These are phyloP conservation scores for Cicer bijugum DNA, from an alignment of 306 rosid genomes.

Conservation along the genomic window DNA sequence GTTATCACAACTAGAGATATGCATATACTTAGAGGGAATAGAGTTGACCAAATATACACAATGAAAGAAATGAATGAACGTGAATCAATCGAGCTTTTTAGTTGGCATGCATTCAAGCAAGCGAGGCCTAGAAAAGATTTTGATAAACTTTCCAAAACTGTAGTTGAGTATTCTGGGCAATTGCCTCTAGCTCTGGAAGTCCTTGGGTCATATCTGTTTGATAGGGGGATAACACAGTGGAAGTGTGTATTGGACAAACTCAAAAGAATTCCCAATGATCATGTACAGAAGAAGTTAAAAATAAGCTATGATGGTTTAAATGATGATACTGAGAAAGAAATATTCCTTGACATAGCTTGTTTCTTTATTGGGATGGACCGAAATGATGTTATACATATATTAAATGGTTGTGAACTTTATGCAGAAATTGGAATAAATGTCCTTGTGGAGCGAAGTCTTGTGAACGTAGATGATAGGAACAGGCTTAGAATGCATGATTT, in stretches of 20 bases:
- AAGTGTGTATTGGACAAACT: not conserved
- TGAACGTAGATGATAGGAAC: not conserved
- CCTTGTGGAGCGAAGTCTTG: not conserved
- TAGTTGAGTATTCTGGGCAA: not conserved
- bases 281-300: not conserved
- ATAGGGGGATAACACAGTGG: not conserved
- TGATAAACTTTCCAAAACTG: not conserved
- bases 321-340: not conserved
- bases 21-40: not conserved
- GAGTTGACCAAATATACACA: not conserved
- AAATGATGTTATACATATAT: not conserved
- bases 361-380: not conserved
- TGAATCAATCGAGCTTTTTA: not conserved
- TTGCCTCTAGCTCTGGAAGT: not conserved
- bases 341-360: not conserved
- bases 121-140: not conserved
- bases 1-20: not conserved
- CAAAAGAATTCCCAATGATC: not conserved
- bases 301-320: not conserved
- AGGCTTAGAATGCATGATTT: not conserved
- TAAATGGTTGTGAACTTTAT: not conserved
- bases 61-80: not conserved
- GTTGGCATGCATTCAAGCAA: slow-evolving; percentile 10
- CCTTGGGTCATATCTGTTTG: not conserved
- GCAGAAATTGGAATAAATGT: not conserved